These are phyloP conservation scores for Pichia sp. DNA, from an alignment of 1,139 yeast species.

Conservation along the genomic window DNA sequence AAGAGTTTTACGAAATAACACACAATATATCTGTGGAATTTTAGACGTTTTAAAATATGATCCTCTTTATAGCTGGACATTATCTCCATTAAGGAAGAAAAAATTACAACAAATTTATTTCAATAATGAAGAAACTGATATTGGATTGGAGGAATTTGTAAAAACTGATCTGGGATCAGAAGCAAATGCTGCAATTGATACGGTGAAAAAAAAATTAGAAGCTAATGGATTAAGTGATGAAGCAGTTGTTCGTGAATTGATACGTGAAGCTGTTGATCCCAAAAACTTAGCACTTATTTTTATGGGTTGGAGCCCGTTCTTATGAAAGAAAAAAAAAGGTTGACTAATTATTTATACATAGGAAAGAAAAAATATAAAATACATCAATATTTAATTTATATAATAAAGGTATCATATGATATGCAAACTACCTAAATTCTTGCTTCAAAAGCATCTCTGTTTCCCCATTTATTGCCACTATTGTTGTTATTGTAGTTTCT, in stretches of 20 bases:
- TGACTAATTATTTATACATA: neutral
- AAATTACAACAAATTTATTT: slow-evolving; percentile 41
- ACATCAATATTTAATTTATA: neutral
- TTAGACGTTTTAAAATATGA: slow-evolving; percentile 85
- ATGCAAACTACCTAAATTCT: neutral
- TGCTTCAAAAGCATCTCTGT: slow-evolving; percentile 2
- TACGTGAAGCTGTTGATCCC: slow-evolving; percentile 67
- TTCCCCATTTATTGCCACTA: neutral
- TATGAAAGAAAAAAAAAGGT: slow-evolving; percentile 20
- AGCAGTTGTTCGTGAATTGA: slow-evolving; percentile 75
- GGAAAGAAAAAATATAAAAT: neutral
- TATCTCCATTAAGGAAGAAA: slow-evolving; percentile 61
- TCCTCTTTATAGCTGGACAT: slow-evolving; percentile 86
- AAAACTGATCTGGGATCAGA: slow-evolving; percentile 52
- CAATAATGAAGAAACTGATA: slow-evolving; percentile 53
- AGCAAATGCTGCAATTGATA: slow-evolving; percentile 70
- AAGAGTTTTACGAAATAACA: slow-evolving; percentile 57
- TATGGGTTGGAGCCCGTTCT: slow-evolving; percentile 75
- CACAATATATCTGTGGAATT: slow-evolving; percentile 69
- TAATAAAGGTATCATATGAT: neutral
- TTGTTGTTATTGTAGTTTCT: neutral
- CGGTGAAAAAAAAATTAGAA: slow-evolving; percentile 62
- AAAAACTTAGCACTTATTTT: slow-evolving; percentile 69
- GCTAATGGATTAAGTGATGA: slow-evolving; percentile 71
- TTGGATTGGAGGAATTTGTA: slow-evolving; percentile 54